These are phyloP conservation scores for Sporothrix curviconia DNA, from an alignment of 2,329 filamentous ascomycete genomes.

Conservation along the genomic window DNA sequence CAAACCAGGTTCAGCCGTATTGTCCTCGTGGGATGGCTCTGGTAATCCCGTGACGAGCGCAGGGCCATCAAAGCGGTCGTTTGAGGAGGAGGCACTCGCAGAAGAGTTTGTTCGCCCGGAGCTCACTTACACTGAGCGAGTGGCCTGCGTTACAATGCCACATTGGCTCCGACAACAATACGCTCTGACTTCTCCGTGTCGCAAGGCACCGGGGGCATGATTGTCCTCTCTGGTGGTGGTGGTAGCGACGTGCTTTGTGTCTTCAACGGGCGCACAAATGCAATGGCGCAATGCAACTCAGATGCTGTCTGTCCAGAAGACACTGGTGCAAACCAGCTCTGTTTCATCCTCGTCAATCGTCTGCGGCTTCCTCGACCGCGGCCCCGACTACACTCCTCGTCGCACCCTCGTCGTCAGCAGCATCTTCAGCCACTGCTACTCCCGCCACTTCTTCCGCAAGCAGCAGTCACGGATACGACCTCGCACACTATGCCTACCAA, in stretches of 20 bases:
- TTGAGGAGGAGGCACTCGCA: background rate
- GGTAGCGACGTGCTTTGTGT: constrained; percentile 61
- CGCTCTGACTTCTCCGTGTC: constrained; percentile 68
- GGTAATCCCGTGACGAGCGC: constrained; percentile 45
- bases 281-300: constrained; percentile 68
- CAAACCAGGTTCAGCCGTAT: constrained; percentile 69
- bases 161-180: constrained; percentile 57
- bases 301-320: constrained; percentile 45
- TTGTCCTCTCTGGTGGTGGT: constrained; percentile 72
- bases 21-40: constrained; percentile 55
- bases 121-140: constrained; percentile 47
- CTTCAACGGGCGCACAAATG: constrained; percentile 69
- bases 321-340: constrained; percentile 26
- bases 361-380: constrained; percentile 23
- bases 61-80: constrained; percentile 10
- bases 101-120: constrained; percentile 2
- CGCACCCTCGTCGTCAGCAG: constrained; percentile 15
- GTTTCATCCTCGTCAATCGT: constrained; percentile 25
- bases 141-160: constrained; percentile 78
- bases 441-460: constrained; percentile 21
- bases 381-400: constrained; percentile 15
- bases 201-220: constrained; percentile 55
- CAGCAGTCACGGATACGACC: constrained; percentile 24
- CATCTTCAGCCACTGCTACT: constrained; percentile 26
- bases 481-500: constrained; percentile 32